Evolutionary conservation across 2,329 filamentous ascomycete genomes (phyloP), one percentile per base, ranked within the genome.

Genomic region (Neonectria neomacrospora): DNA sequence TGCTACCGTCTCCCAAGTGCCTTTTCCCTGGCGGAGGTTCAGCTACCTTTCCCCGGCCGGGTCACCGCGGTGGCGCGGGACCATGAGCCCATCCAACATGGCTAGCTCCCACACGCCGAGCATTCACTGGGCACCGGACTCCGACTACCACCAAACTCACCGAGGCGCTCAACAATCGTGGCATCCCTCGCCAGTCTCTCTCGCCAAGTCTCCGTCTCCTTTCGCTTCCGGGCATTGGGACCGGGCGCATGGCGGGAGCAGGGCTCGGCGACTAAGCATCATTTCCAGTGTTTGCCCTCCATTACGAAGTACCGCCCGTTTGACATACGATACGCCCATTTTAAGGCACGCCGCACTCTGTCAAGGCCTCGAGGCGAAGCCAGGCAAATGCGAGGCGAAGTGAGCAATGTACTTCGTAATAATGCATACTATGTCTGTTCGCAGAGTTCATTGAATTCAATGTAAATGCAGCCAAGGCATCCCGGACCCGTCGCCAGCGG

Each of bases 141-240:
- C 61, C 63, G 58, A 44, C 54, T 51, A 37, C 62, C 53, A 61
- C 64, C 59, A 70, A 72, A 66, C 71, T 73, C 69, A 72, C 66
- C 71, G 63, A 71, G 65, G 61, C 59, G 63, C 63, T 68, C 63
- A 37, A 56, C 66, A 37, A 56, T 64, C 67, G 63, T 50, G 44
- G 32, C 59, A 62, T n/a, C 54, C 41, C 20, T 50, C 26, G 47
- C 26, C 57, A 51, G 37, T 52, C 30, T 55, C 44, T 26, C 57
- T 51, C 28, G 44, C 41, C 10, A 41, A 41, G 42, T 47, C 54
- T 69, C 63, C 56, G 63, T 53, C 58, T 67, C 63, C 58, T 65
- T 60, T 70, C 60, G 54, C 61, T 68, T 68, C 48, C 58, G 50
- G 59, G 47, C 41, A 59, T 41, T 55, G 61, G 55, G 53, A 20